Percentiles rank a stretch among this genome's conserved stretches.
phyloP scores from a whole-genome alignment of 108 stramenopile genomes.

The Cyclotella choctawhatcheeana region DNA sequence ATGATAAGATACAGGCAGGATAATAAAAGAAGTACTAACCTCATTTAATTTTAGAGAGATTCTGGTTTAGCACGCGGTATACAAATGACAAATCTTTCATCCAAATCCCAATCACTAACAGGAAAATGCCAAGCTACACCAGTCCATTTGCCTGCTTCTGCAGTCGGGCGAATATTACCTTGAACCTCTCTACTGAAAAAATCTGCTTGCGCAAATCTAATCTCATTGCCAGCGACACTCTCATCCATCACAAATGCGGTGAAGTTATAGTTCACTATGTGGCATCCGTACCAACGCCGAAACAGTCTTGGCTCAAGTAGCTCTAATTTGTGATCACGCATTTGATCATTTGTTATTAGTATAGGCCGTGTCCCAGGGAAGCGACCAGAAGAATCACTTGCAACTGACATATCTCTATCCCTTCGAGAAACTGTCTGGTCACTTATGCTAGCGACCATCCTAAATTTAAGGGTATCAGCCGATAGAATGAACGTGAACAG shows the following conservation, averaged over 20 bases:
- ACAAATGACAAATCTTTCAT: constrained; percentile 73
- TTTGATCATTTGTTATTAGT: constrained; percentile 85
- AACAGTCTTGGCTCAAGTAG: constrained; percentile 82
- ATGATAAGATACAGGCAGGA: too few species aligned
- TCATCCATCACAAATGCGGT: constrained; percentile 72
- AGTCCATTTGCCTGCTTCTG: constrained; percentile 15
- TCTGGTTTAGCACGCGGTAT: constrained; percentile 51
- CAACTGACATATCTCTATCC: constrained; percentile 59
- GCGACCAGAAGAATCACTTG: constrained; percentile 56
- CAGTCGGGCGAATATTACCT: constrained; percentile 48
- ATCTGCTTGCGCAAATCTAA: constrained; percentile 77
- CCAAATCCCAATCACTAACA: constrained; percentile 77
- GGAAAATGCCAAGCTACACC: constrained; percentile 87
- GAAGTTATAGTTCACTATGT: constrained; percentile 83
- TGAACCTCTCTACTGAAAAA: constrained; percentile 91
- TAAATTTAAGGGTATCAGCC: background rate
- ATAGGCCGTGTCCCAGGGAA: constrained; percentile 84
- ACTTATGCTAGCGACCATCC: constrained; percentile 81
- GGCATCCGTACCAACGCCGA: constrained; percentile 84
- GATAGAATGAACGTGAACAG: background rate
- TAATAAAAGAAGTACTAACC: too few species aligned
- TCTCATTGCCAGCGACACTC: constrained; percentile 63
- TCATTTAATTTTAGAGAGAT: too few species aligned
- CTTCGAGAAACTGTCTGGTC: constrained; percentile 63
- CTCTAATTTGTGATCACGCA: constrained; percentile 85